Evolutionary conservation across 257 asterid species (phyloP), one percentile per base, ranked within the genome.

Genomic region (Forsythia suspensa): DNA sequence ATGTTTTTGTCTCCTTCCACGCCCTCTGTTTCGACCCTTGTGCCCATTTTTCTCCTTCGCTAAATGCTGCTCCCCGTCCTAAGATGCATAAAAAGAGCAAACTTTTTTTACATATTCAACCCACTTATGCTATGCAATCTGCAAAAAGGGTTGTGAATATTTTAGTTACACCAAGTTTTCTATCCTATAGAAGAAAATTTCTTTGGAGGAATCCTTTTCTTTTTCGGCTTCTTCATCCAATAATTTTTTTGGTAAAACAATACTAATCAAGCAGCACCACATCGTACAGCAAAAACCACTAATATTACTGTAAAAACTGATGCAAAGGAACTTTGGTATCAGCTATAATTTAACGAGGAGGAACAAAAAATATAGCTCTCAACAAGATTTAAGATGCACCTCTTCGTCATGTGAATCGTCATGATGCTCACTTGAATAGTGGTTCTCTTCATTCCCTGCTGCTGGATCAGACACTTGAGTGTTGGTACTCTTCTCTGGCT

Each of bases 361-460:
- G 55, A 13, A 44, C 11, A 46, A 18, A 36, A 34, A 38, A 38
- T 21, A 36, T 38, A 48, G 16, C 57, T 15, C 42, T 43, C 43
- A 34, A 37, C 37, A 79, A 74, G 77, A 70, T 63, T 78, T 40
- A 70, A 70, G 69, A 71, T 59, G 81, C 79, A 93, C 99, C 97
- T 90, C 98, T 81, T 88, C 97, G 41, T 90, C 90, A 72, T 85
- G 97, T 74, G 91, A 86, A 84, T 95, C 91, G n/a, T 87, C 92
- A 16, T 77, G 96, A 36, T 87, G 96, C 77, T 89, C 97, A 72
- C 83, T 86, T 36, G 90, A 75, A 79, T 70, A 61, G 61, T 83
- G 90, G 80, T 87, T 87, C 79, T 93, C 97, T 80, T 90, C 95
- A 46, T 77, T 85, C 77, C 76, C 88, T 84, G 84, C 88, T 84